Evolutionary conservation across 768 basidiomycete species (phyloP), one percentile per base, ranked within the genome.

Genomic region (Trametes cinnabarina): DNA sequence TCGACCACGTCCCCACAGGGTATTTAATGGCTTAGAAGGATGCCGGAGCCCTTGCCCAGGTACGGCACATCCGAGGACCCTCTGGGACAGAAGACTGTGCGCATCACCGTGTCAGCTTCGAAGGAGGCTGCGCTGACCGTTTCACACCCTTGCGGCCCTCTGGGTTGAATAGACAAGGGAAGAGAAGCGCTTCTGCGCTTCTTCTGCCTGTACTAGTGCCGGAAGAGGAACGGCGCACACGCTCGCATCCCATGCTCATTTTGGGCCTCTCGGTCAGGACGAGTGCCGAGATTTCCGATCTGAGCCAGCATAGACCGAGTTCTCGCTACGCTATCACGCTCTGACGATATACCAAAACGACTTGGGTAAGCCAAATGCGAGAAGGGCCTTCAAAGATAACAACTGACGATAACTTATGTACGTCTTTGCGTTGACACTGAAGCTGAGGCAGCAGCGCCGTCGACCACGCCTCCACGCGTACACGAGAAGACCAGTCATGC

Each of bases 231-330:
- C 47, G 20, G 40, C 40, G 44, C 51, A 41, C 58, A 53, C 58
- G 51, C 46, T 44, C 47, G 51, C 39, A 51, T 58, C 57, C 57
- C 57, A 52, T 51, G 50, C 57, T 52, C 57, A 44, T 49, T 53
- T 53, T 53, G 51, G 58, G 9, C 46, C 58, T 43, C 58, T 54
- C 47, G 58, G 58, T 30, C 51, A 39, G 23, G 28, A 46, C 46
- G 47, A 40, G 37, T 32, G 23, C 58, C 58, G 58, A 59, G 52
- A 51, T 39, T 46, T 35, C 52, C 47, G 58, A 47, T 6, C 28
- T 37, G 20, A 25, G 47, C 23, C 40, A 40, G 32, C 41, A 22
- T 10, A 26, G 17, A 26, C 12, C 50, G 22, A 30, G 50, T 28
- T n/a, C 22, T 11, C 22, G 30, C 30, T 20, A 22, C 22, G 26